Percentiles rank a stretch among this genome's conserved stretches.
Evolutionary conservation across 306 rosid species (phyloP).

Genomic region (Vigna reflexopilosa): DNA sequence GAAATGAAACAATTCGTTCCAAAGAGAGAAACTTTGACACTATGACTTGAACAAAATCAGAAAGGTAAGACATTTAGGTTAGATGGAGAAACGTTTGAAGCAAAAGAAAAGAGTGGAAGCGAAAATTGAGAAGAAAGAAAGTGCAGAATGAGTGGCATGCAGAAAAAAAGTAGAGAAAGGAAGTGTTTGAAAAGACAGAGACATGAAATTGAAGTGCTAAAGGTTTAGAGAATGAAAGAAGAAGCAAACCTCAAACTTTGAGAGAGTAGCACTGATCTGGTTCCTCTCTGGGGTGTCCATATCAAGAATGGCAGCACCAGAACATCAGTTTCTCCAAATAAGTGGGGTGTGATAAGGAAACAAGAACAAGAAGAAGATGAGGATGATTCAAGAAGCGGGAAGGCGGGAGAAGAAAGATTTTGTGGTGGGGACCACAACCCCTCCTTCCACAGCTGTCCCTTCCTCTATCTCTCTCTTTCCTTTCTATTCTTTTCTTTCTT

Average conservation of each 20-base stretch:
- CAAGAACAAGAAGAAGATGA: slow-evolving; percentile 37
- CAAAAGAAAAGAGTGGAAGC: neutral
- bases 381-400: slow-evolving; percentile 32
- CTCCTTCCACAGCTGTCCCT: slow-evolving; percentile 41
- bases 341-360: neutral
- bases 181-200: neutral
- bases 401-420: slow-evolving; percentile 45
- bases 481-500: neutral
- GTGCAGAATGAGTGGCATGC: neutral
- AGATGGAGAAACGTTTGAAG: neutral
- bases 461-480: neutral
- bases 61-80: neutral
- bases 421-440: slow-evolving; percentile 37
- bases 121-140: neutral
- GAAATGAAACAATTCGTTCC: neutral
- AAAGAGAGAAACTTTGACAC: neutral
- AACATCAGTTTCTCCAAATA: slow-evolving; percentile 21
- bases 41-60: neutral
- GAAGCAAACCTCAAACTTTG: slow-evolving; percentile 68
- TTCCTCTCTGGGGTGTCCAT: slow-evolving; percentile 96
- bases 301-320: slow-evolving; percentile 49
- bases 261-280: slow-evolving; percentile 64
- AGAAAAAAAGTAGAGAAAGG: slow-evolving; percentile 37
- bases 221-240: neutral
- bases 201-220: too few species aligned